phyloP scores from a whole-genome alignment of 2,329 filamentous ascomycete species.

The Venturia effusa region DNA sequence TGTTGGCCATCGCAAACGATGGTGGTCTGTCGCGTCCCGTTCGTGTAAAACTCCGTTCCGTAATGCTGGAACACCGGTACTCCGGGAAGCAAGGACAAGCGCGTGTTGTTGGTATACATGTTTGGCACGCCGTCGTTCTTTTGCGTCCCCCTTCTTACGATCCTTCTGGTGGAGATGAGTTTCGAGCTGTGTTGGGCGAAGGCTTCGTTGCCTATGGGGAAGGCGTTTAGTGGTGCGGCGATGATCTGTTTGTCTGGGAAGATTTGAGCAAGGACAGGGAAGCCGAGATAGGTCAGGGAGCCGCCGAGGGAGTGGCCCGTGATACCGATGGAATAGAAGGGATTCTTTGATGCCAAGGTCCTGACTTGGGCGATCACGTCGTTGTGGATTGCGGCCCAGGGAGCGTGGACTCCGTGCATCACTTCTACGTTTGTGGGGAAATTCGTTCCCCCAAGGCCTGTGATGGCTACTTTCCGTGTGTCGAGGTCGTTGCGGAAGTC shows the following conservation, averaged over 20 bases:
- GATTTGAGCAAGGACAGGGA: neutral
- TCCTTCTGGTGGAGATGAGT: neutral
- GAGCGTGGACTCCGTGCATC: neutral
- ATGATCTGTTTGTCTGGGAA: neutral
- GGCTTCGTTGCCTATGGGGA: neutral
- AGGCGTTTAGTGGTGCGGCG: neutral
- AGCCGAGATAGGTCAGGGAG: neutral
- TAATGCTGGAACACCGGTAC: neutral
- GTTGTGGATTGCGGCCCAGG: neutral
- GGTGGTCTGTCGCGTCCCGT: neutral
- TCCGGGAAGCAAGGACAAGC: neutral
- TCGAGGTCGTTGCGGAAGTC: slow-evolving; percentile 1
- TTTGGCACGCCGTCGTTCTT: neutral
- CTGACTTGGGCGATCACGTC: neutral
- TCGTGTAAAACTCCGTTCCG: neutral
- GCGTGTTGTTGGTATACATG: neutral
- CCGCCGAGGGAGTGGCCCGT: neutral
- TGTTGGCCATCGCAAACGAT: neutral
- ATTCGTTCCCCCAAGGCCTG: neutral
- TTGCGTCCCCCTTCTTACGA: neutral
- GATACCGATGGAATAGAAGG: neutral
- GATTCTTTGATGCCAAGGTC: neutral
- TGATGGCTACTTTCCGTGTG: slow-evolving; percentile 1
- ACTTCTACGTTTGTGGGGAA: neutral
- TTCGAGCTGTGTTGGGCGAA: neutral